phyloP scores from a whole-genome alignment of 2,329 filamentous ascomycete genomes.

The Fusarium compactum region DNA sequence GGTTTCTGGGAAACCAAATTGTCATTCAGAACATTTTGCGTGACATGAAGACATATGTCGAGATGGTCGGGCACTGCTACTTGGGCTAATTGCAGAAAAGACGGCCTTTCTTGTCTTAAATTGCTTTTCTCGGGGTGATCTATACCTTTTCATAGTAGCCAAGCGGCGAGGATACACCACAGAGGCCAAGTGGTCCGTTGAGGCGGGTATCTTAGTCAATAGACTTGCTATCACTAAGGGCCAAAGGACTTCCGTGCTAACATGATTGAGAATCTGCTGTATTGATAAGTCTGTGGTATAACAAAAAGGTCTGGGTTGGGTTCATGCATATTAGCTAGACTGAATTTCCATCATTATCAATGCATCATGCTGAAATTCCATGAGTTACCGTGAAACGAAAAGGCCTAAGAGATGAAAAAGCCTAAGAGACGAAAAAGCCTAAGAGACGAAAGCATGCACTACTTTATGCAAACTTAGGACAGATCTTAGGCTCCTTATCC shows the following conservation, averaged over 20 bases:
- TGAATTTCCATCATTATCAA: background rate
- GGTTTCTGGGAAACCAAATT: background rate
- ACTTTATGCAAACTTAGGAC: too few species aligned
- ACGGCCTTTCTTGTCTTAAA: conserved; percentile 1
- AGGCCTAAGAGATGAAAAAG: too few species aligned
- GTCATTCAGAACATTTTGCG: background rate
- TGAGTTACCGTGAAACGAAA: background rate
- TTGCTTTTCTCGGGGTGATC: background rate
- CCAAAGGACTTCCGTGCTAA: background rate
- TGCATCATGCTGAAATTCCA: background rate
- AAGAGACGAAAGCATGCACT: too few species aligned
- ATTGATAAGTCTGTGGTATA: background rate
- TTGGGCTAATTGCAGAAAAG: background rate
- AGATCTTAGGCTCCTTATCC: too few species aligned
- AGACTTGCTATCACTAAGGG: background rate
- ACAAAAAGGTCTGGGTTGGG: too few species aligned
- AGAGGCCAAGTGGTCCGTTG: background rate
- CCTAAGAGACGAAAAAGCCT: too few species aligned
- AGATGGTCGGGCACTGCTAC: background rate
- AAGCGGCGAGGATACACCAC: background rate
- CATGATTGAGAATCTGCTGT: background rate
- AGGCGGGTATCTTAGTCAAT: background rate
- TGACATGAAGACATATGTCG: conserved; percentile 1
- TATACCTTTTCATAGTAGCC: conserved; percentile 5
- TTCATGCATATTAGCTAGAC: background rate